Evolutionary conservation across 805 yeast genomes (phyloP), one percentile per base, ranked within the genome.

Genomic region (Diddensiella transvaalensis): DNA sequence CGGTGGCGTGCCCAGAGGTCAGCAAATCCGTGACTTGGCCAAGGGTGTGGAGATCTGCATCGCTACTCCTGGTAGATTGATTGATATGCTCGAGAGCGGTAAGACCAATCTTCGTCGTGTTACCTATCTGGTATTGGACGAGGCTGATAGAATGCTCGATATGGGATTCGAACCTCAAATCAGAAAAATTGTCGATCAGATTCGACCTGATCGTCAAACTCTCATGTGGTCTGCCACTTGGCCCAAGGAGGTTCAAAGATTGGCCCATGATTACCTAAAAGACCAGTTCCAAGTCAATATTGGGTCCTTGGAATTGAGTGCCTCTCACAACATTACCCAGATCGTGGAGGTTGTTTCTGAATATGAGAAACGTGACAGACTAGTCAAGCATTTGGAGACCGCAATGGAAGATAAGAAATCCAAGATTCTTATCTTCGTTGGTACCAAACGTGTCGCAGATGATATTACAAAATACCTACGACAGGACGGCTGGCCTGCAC

Each of bases 91-190:
- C 63, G 98, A 93, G 74, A 76, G 85, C 55, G 91, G 93, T 63
- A 90, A 86, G 76, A 93, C 98, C 51, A 93, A 91, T 74, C 78
- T 93, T 64, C 83, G 87, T 69, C 87, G 98, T 76, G 96, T 93
- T 55, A 93, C 98, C 46, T 93, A 93, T 73, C 79, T 93, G 68
- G 98, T 93, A 54, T 79, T 93, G 63, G 99, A 93, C 72, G 99
- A 93, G 80, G 99, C 99, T 64, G 99, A 93, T 74, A 87, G 99
- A 79, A 93, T 93, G 99, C 82, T 93, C 74, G 99, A 93, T 77
- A 93, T 93, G 99, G 99, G 99, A 70, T 93, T 93, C 71, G 99
- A 93, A 78, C 98, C 98, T 60, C 98, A 91, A 79, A 93, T 93
- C 71, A 84, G 99, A 79, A 91, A 91, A 75, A 93, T 93, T 71